These are phyloP conservation scores for Eragrostis curvula DNA, from an alignment of 176 grass and related monocot genomes.

Conservation along the genomic window DNA sequence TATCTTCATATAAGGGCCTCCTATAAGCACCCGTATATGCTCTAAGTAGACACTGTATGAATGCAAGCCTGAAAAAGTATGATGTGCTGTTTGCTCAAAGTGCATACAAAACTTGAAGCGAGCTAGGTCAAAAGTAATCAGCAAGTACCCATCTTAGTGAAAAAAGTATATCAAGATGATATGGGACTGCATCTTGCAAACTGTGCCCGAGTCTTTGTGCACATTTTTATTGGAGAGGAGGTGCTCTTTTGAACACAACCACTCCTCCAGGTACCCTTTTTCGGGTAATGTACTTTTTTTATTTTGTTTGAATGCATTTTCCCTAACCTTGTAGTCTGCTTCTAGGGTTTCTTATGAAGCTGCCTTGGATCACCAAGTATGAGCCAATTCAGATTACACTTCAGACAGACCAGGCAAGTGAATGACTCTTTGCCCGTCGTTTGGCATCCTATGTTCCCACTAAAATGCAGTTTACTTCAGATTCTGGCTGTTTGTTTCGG, in stretches of 20 bases:
- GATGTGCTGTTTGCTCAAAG: too few species aligned
- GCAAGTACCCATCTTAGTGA: too few species aligned
- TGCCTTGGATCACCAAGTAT: conserved; percentile 88
- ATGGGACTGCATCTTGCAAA: too few species aligned
- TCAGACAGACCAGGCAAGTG: conserved; percentile 88
- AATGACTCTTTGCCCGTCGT: conserved; percentile 6
- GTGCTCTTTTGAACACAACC: conserved; percentile 89
- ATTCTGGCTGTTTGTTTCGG: neutral
- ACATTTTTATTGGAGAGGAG: conserved; percentile 98
- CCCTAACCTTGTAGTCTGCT: conserved; percentile 14
- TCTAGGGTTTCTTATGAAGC: conserved; percentile 93
- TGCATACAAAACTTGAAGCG: too few species aligned
- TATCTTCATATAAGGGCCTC: too few species aligned
- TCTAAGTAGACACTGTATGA: too few species aligned
- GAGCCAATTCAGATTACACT: conserved; percentile 98
- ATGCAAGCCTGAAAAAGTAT: too few species aligned
- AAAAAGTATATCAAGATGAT: too few species aligned
- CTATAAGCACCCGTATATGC: too few species aligned
- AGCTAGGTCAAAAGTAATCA: too few species aligned
- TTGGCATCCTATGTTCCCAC: neutral
- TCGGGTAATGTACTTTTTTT: conserved; percentile 19
- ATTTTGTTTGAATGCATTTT: conserved; percentile 17
- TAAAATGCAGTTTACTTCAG: conserved; percentile 13
- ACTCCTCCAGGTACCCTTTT: conserved; percentile 87
- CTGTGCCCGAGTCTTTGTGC: too few species aligned